These are phyloP conservation scores for Ophiocordyceps australis DNA, from an alignment of 2,329 filamentous ascomycete genomes.

Conservation along the genomic window DNA sequence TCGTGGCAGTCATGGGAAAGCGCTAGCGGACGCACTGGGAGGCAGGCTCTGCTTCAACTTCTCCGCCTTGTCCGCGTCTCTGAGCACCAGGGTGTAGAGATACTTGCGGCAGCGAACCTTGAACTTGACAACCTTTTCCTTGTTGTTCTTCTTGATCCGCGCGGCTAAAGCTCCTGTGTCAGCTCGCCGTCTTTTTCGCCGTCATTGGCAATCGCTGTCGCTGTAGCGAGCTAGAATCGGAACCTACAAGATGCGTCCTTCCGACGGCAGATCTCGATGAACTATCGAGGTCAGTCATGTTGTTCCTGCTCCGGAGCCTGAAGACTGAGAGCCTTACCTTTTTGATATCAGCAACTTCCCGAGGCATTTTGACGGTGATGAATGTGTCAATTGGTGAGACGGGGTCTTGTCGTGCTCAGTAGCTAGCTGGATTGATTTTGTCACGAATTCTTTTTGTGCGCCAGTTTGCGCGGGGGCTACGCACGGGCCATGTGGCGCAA, in stretches of 20 bases:
- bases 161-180: conserved; percentile 39
- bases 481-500: conserved; percentile 6
- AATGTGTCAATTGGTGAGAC: too few species aligned
- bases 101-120: conserved; percentile 97
- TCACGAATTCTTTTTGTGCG: conserved; percentile 10
- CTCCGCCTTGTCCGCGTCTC: conserved; percentile 98
- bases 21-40: conserved; percentile 53
- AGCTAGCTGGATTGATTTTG: conserved; percentile 6
- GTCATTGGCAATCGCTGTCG: conserved; percentile 9
- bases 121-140: conserved; percentile 94
- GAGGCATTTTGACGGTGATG: conserved; percentile 72
- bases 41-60: conserved; percentile 99
- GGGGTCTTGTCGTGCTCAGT: conserved; percentile 4
- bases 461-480: conserved; percentile 7
- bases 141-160: conserved; percentile 91
- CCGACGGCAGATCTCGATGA: conserved; percentile 99
- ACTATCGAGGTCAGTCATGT: conserved; percentile 35
- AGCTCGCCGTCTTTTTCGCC: too few species aligned
- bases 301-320: not conserved
- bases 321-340: conserved; percentile 24
- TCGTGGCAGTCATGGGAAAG: not conserved
- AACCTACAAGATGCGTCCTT: conserved; percentile 98
- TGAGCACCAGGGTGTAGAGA: conserved; percentile 96
- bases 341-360: conserved; percentile 97
- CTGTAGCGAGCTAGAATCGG: conserved; percentile 3